Evolutionary conservation across 139 green algal species (phyloP).

Genomic region (Desmodesmus armatus): DNA sequence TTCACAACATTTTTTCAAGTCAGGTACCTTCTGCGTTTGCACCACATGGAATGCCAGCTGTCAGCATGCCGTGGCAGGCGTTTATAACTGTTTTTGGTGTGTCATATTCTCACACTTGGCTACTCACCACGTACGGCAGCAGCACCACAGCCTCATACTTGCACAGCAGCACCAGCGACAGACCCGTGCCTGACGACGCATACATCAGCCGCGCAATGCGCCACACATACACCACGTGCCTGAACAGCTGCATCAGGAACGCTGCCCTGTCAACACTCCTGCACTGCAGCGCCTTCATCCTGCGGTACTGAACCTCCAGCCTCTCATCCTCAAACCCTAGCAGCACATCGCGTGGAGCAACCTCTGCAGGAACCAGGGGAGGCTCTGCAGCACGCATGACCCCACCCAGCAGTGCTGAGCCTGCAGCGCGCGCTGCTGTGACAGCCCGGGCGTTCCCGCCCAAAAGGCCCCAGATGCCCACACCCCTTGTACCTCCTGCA

Average conservation of each 20-base stretch:
- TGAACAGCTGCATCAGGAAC: slow-evolving; percentile 12
- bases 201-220: background rate
- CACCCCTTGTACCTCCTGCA: background rate
- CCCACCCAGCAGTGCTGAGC: background rate
- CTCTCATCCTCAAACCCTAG: slow-evolving; percentile 15
- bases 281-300: slow-evolving; percentile 22
- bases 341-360: background rate
- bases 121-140: slow-evolving; percentile 28
- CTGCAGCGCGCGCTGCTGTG: background rate
- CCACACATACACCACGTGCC: slow-evolving; percentile 10
- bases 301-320: slow-evolving; percentile 32
- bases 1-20: too few species aligned
- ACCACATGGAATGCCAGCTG: too few species aligned
- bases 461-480: slow-evolving; percentile 3
- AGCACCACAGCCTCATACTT: slow-evolving; percentile 34
- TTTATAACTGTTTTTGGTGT: too few species aligned
- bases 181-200: background rate
- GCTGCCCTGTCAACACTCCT: background rate
- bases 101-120: too few species aligned
- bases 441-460: background rate
- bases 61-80: too few species aligned
- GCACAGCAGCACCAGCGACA: slow-evolving; percentile 42
- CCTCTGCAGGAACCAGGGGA: background rate
- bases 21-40: too few species aligned
- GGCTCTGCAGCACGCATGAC: background rate